Conservation (phyloP, 371 early-diverging fungal species). For the Dinochytrium kinnereticum region DNA sequence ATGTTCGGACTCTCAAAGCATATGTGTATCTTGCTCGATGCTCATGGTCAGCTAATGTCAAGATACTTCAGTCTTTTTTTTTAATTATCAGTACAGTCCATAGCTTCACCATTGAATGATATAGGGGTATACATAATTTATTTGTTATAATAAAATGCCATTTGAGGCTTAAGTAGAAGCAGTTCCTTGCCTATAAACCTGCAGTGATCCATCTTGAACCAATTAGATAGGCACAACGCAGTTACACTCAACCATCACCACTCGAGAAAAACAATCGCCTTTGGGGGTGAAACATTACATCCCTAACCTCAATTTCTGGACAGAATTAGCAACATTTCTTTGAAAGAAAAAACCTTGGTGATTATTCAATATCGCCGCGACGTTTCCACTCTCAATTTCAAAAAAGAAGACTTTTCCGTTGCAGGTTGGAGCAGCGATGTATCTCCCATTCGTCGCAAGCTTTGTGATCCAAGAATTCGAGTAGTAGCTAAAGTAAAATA, state of each 20-base stretch:
- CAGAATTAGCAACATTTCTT: not conserved
- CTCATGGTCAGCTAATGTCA: no score
- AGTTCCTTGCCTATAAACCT: not conserved
- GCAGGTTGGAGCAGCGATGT: slow-evolving; percentile 84
- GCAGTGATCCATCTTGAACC: not conserved
- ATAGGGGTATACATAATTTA: not conserved
- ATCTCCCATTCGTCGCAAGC: slow-evolving; percentile 82
- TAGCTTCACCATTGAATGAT: not conserved
- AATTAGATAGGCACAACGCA: not conserved
- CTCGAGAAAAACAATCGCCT: slow-evolving; percentile 78
- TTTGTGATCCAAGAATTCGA: slow-evolving; percentile 93
- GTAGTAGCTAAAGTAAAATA: slow-evolving; percentile 64
- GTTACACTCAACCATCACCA: slow-evolving; percentile 82
- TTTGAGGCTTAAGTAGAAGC: not conserved
- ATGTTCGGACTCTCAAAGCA: no score
- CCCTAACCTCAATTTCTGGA: slow-evolving; percentile 83
- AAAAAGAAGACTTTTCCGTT: slow-evolving; percentile 86
- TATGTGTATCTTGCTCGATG: no score
- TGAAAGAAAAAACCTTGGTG: slow-evolving; percentile 66
- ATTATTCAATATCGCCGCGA: slow-evolving; percentile 74
- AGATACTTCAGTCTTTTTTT: no score
- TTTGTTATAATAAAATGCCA: not conserved
- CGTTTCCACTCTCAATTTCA: slow-evolving; percentile 72
- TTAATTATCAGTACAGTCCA: no score
- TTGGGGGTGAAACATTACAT: slow-evolving; percentile 88